These are phyloP conservation scores for Amaranthus tricolor DNA, from an alignment of 179 eudicot genomes.

Conservation along the genomic window DNA sequence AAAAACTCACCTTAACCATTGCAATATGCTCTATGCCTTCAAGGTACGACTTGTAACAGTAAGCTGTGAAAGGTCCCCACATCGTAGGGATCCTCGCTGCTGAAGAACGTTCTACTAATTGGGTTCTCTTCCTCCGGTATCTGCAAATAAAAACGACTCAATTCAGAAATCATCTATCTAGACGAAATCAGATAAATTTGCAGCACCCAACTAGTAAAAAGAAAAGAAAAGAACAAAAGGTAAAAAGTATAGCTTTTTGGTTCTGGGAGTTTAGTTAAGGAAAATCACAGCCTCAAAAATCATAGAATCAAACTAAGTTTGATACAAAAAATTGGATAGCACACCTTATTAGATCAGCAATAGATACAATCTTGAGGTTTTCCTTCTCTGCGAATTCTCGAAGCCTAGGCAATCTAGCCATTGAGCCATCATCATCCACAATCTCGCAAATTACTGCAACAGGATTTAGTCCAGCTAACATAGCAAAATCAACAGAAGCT, in stretches of 20 bases:
- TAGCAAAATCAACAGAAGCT: slow-evolving; percentile 79
- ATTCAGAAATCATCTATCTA: background rate
- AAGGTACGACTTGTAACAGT: slow-evolving; percentile 68
- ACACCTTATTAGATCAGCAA: slow-evolving; percentile 86
- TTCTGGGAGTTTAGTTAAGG: background rate
- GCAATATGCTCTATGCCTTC: slow-evolving; percentile 97
- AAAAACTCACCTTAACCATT: slow-evolving; percentile 70
- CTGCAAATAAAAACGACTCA: slow-evolving; percentile 35
- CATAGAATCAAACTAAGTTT: background rate
- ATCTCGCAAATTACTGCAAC: slow-evolving; percentile 86
- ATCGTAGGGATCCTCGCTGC: slow-evolving; percentile 82
- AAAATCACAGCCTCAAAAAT: background rate
- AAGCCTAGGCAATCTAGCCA: slow-evolving; percentile 89
- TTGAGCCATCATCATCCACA: slow-evolving; percentile 95
- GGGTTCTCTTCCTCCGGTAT: slow-evolving; percentile 72
- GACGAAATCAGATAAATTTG: background rate
- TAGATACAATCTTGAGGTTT: slow-evolving; percentile 68
- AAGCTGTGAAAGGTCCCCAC: slow-evolving; percentile 89
- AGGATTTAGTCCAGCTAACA: slow-evolving; percentile 77
- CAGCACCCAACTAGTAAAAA: no score
- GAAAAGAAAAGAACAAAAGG: background rate
- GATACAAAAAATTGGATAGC: background rate
- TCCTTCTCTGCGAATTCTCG: slow-evolving; percentile 63
- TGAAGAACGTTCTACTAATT: slow-evolving; percentile 62
- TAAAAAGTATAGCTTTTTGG: background rate